Evolutionary conservation across 306 rosid species (phyloP), one percentile per base, ranked within the genome.

Genomic region (Trifolium subterraneum): DNA sequence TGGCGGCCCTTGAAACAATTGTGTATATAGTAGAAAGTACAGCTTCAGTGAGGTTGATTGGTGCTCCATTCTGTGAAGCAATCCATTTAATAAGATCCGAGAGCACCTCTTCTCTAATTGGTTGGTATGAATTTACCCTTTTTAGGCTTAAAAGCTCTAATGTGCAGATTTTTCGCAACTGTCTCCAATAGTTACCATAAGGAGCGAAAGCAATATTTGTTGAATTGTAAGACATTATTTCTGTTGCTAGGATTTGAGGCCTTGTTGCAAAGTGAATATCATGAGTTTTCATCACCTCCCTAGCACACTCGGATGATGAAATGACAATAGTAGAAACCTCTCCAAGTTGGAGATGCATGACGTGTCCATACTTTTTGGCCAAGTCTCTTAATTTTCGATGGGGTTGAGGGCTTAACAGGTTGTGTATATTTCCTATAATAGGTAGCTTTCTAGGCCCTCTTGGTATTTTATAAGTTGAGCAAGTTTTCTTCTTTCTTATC

Each of bases 301-400:
- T 66, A 13, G 83, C 89, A 25, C 12, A 39, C 38, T 80, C 79
- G 3, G 87, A 45, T 0, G 87, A 85, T 4, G 91, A 87, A 72
- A 82, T 73, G 4, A 82, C 66, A n/a, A 87, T 4, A 15, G 56
- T 8, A 16, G 69, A 73, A 14, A 80, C 79, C 63, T 87, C 86
- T 25, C 84, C 89, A 3, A 87, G 87, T 74, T 59, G 82, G 16
- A 84, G 66, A 61, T 80, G 71, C 82, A 82, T 87, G 8, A 87
- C 1, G 9, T 84, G 72, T 73, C 87, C 87, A 72, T 84, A 78
- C 72, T 8, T 58, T 62, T 5, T 65, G 33, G 86, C 80, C 67
- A 84, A 10, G 61, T 79, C 84, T 73, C 88, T 65, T 31, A 82
- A 48, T 45, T 70, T 36, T 18, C 39, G 41, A 72, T 87, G 77